A percentile compares a stretch with the other conserved stretches of the same genome.
These are phyloP conservation scores for Coccomyxa subellipsoidea DNA, from an alignment of 163 green algal genomes.

Conservation along the genomic window DNA sequence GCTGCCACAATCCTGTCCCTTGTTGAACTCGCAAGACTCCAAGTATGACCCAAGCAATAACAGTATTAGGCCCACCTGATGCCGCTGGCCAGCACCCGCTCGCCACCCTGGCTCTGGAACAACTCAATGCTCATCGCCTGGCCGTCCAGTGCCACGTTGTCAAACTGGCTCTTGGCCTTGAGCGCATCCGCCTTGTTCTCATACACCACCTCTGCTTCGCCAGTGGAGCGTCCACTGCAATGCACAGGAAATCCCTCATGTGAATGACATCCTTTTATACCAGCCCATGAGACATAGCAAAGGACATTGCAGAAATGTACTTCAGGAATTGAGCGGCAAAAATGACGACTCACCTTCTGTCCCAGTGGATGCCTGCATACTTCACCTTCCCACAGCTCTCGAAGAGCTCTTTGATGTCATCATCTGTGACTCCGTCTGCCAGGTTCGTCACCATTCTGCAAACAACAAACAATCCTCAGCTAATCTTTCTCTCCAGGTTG, in stretches of 20 bases:
- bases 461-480: neutral
- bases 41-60: neutral
- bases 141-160: conserved; percentile 7
- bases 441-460: conserved; percentile 12
- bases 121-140: conserved; percentile 14
- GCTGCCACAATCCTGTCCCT: no score
- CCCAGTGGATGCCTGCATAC: neutral
- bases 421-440: conserved; percentile 5
- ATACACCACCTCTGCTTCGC: conserved; percentile 5
- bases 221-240: conserved; percentile 2
- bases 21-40: neutral
- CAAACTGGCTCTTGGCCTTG: neutral
- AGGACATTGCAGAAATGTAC: no score
- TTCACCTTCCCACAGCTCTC: conserved; percentile 1
- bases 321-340: no score
- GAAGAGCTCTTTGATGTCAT: conserved; percentile 15
- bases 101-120: neutral
- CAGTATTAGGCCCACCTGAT: neutral
- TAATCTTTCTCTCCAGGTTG: neutral
- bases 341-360: neutral
- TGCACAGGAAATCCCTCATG: neutral
- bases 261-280: neutral
- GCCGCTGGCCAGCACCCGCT: conserved; percentile 6
- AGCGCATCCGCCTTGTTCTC: neutral
- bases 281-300: no score